Evolutionary conservation across 2,329 filamentous ascomycete species (phyloP).

Genomic region (Alternaria brassicae): DNA sequence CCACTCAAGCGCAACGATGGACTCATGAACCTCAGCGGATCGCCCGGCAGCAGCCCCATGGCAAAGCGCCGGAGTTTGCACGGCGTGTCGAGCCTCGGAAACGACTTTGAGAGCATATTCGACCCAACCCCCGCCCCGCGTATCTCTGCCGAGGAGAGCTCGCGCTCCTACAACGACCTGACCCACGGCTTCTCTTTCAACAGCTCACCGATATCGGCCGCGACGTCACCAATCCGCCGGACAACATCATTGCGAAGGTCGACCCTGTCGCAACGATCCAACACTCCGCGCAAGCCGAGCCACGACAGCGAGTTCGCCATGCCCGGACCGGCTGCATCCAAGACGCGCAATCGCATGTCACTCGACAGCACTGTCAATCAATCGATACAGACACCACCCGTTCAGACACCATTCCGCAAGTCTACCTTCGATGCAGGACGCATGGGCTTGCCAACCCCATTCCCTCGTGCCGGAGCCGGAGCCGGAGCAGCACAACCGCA

Average conservation of each 20-base stretch:
- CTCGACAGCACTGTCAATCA: conserved; percentile 75
- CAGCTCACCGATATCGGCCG: conserved; percentile 44
- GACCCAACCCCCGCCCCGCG: conserved; percentile 58
- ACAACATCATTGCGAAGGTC: conserved; percentile 83
- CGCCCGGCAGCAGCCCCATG: conserved; percentile 80
- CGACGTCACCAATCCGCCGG: conserved; percentile 44
- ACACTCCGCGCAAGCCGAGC: conserved; percentile 49
- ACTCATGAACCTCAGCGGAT: conserved; percentile 84
- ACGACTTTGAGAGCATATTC: conserved; percentile 75
- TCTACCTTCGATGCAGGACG: conserved; percentile 41
- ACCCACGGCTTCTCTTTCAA: conserved; percentile 42
- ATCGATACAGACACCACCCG: conserved; percentile 67
- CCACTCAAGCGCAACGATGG: conserved; percentile 92
- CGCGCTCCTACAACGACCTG: conserved; percentile 40
- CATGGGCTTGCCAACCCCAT: conserved; percentile 33
- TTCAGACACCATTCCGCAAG: conserved; percentile 63
- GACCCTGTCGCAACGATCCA: conserved; percentile 79
- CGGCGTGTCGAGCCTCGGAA: conserved; percentile 67
- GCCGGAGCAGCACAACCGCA: conserved; percentile 61
- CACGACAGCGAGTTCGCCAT: conserved; percentile 61
- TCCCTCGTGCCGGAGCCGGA: conserved; percentile 31
- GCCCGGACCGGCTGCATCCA: conserved; percentile 61
- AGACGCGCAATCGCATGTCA: conserved; percentile 73
- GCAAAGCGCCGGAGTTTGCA: conserved; percentile 91
- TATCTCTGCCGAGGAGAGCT: conserved; percentile 28